Evolutionary conservation across 441 rosid species (phyloP), one percentile per base, ranked within the genome.

Genomic region (Arabidopsis lyrata): DNA sequence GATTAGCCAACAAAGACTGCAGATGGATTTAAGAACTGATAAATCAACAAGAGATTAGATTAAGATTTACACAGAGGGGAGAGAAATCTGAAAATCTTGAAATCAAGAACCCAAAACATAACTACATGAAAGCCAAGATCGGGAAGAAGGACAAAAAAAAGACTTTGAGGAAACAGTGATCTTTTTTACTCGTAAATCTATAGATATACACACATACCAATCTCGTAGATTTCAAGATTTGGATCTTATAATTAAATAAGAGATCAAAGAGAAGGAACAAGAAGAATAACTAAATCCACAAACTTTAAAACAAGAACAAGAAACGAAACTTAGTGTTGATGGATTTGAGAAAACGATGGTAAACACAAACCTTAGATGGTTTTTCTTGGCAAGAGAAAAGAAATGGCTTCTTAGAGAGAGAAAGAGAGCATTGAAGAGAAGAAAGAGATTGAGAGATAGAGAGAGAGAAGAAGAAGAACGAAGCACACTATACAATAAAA

Each of bases 401-500:
- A 54, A 75, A 63, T 55, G 71, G 79, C 44, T 70, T 31, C 45
- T 31, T 55, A 68, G 65, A 61, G 66, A 34, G 70, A 53, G 75
- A 64, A 73, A 71, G 68, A 68, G 54, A 77, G 75, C 45, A 54
- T 44, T 54, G 50, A 61, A 41, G 66, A 41, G 66, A 63, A 62
- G 68, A 60, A 42, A 75, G 68, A 65, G 77, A 73, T 39, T 5
- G 44, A 64, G 73, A 72, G 29, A 56, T 76, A 71, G 34, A 64
- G 76, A 9, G 53, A 44, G 39, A 64, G 72, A 72, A 32, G 72
- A 8, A 47, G 81, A 82, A 83, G 84, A 83, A 85, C 88, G 87
- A 87, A 88, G 90, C 93, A 90, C 90, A 90, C 90, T 84, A 78
- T 49, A 77, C 59, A 63, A 63, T 70, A 29, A 18, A 47, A 41